A percentile compares a stretch with the other conserved stretches of the same genome.
Conservation (phyloP, 441 rosid species). For the Rhodomyrtus psidioides region DNA sequence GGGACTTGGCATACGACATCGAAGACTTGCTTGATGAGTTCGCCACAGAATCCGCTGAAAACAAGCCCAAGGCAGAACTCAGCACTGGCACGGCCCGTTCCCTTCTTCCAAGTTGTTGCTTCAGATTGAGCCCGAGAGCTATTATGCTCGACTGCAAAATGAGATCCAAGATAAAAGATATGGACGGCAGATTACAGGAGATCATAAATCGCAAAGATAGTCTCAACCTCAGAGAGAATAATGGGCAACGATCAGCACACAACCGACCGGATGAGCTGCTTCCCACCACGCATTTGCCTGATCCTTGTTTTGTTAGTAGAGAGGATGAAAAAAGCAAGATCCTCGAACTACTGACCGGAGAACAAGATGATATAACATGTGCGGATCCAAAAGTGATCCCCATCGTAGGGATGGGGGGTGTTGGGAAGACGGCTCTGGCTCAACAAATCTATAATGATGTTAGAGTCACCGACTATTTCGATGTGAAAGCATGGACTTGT, state of each 20-base stretch:
- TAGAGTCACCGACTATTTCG: rapidly evolving
- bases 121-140: too few species aligned
- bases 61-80: background rate
- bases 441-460: background rate
- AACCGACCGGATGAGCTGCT: rapidly evolving
- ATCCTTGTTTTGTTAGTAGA: background rate
- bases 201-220: background rate
- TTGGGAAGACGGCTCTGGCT: background rate
- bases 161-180: background rate
- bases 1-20: background rate
- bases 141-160: background rate
- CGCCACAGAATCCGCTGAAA: background rate
- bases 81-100: background rate
- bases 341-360: background rate
- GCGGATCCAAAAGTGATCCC: background rate
- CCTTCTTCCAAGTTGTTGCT: background rate
- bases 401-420: too few species aligned
- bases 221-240: rapidly evolving
- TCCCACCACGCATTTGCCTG: background rate
- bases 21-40: background rate
- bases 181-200: rapidly evolving
- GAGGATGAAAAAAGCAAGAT: rapidly evolving
- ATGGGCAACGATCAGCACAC: background rate
- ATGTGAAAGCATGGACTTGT: background rate
- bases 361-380: rapidly evolving